Percentiles rank a stretch among this genome's conserved stretches.
Conservation (phyloP, 495 filamentous ascomycete genomes). For the Sabuloglossum arenarium region DNA sequence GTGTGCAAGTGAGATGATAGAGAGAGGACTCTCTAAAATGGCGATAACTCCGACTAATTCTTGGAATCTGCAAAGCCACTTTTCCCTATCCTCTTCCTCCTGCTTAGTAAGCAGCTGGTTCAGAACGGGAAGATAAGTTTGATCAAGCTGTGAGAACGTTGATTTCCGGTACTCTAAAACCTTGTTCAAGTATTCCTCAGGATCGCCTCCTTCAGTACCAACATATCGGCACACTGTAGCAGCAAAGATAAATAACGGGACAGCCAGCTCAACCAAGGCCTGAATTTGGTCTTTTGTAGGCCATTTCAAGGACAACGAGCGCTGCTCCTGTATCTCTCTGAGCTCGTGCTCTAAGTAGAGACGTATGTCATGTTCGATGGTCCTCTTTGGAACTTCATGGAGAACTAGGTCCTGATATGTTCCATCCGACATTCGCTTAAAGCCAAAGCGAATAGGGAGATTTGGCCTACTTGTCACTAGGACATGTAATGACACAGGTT, state of each 20-base stretch:
- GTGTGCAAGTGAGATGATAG: too few species aligned
- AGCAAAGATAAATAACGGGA: too few species aligned
- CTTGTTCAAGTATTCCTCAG: constrained; percentile 4
- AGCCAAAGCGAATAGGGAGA: background rate
- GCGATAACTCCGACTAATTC: constrained; percentile 10
- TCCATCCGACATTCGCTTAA: background rate
- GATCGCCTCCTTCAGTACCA: background rate
- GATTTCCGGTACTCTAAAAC: constrained; percentile 7
- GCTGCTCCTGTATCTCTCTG: too few species aligned
- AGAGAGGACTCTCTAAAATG: constrained; percentile 4
- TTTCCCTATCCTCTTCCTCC: constrained; percentile 6
- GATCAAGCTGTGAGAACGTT: constrained; percentile 7
- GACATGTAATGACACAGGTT: constrained; percentile 4
- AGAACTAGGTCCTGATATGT: background rate
- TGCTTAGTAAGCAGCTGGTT: constrained; percentile 8
- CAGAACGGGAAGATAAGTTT: constrained; percentile 12
- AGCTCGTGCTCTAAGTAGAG: too few species aligned
- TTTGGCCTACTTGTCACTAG: constrained; percentile 8
- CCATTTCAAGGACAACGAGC: too few species aligned
- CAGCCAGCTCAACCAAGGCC: too few species aligned
- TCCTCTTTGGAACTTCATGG: too few species aligned
- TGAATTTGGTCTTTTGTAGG: too few species aligned
- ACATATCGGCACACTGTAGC: too few species aligned
- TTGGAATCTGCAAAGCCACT: constrained; percentile 5
- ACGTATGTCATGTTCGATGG: too few species aligned